Base-by-base conservation (phyloP, 2,329 filamentous ascomycete species). In the Trichoderma breve region DNA sequence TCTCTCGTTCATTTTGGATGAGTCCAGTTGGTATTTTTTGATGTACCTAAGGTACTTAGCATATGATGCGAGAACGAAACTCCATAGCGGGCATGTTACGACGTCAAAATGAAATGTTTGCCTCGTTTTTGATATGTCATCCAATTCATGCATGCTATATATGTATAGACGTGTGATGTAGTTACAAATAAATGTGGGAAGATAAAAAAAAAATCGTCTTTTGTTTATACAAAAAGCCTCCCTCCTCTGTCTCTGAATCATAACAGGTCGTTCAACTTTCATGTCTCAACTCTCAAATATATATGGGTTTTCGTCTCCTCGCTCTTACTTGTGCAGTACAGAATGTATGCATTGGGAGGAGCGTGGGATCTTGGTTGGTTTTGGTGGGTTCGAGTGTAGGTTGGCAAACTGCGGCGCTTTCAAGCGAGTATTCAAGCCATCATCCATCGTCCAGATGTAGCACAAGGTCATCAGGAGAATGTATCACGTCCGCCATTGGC, bases 81-180 rank as follows among this genome's bases (percentile, higher is more conserved):
- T 39, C 11, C 21, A 39, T 62, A 39, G 5, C 9, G 30, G 30
- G 32, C 58, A 36, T 62, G 28, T 32, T 21, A 60, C 28, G 32
- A n/a, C 30, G 30, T 34, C 57, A 34, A 34, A 21, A 14, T 34
- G 4, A 60, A 62, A 11, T 8, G 14, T 4, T 61, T 61, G 58
- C 14, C 32, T 62, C 14, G n/a, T 15, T 24, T 61, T 61, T 66
- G n/a, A 12, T 66, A 51, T 43, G 47, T 70, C 26, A 53, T 64
- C 60, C 34, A 57, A 70, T 63, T 64, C 58, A 70, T 70, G 68
- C 43, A 63, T 70, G 58, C 60, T 57, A 63, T 63, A 62, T 57
- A 63, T 66, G 34, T 62, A 39, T 62, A 39, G 21, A 24, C n/a
- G 32, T 26, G 30, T 39, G 36, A 39, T 24, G n/a, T 39, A 26